Evolutionary conservation across 768 basidiomycete genomes (phyloP).

Genomic region (Lentinula edodes): DNA sequence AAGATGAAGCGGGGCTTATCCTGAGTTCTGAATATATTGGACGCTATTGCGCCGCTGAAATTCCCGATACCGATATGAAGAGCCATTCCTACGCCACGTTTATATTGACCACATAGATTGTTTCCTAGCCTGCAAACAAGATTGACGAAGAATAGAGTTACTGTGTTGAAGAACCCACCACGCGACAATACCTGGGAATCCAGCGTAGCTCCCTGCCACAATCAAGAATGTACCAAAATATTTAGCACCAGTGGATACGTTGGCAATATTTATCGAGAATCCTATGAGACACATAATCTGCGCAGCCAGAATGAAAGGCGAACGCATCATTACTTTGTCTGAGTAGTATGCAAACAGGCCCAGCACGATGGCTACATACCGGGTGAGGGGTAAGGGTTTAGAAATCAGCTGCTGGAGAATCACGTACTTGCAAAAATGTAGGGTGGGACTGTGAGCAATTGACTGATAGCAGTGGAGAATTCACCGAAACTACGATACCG

Average conservation of each 20-base stretch:
- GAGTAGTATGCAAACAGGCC: conserved; percentile 52
- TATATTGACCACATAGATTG: conserved; percentile 64
- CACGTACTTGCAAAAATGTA: conserved; percentile 56
- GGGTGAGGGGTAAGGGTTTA: no score
- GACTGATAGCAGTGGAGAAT: conserved; percentile 42
- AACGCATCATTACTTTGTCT: conserved; percentile 49
- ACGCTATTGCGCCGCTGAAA: conserved; percentile 58
- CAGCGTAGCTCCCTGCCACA: conserved; percentile 57
- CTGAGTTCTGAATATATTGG: conserved; percentile 53
- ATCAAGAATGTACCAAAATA: conserved; percentile 46
- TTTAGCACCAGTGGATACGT: conserved; percentile 31
- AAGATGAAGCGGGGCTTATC: conserved; percentile 58
- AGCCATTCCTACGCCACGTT: conserved; percentile 64
- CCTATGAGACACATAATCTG: conserved; percentile 49
- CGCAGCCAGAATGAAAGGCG: conserved; percentile 51
- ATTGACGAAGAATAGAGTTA: neutral
- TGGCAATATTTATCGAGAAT: conserved; percentile 59
- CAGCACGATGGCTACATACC: conserved; percentile 42
- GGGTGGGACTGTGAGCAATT: conserved; percentile 65
- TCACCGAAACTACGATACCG: conserved; percentile 47
- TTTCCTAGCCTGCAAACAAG: conserved; percentile 47
- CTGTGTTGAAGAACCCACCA: conserved; percentile 33
- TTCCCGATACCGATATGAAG: conserved; percentile 66
- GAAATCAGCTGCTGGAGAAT: neutral
- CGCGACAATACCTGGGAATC: conserved; percentile 53